Evolutionary conservation across 1,139 yeast genomes (phyloP), one percentile per base, ranked within the genome.

Genomic region (Saccharomyces hybrid): DNA sequence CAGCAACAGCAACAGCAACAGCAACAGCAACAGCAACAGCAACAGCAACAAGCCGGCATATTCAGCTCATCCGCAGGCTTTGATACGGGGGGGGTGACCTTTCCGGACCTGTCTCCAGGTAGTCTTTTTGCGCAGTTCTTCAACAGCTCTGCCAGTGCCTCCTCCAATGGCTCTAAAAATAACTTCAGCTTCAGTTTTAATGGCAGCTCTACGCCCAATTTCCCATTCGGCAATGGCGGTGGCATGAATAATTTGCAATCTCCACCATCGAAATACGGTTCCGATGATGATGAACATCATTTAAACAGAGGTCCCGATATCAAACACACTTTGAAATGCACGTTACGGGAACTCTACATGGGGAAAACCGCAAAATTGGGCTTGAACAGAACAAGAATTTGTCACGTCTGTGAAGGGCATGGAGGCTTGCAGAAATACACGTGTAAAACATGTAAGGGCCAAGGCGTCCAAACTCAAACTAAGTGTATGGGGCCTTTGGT

Each of bases 321-420:
- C 52, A 71, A 68, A 50, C 83, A 81, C 62, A 71, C 71, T 13
- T 66, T 79, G 53, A 65, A 67, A 27, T 80, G 80, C 48, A 61
- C 78, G 0, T 64, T 80, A 53, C 71, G 70, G 4, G 83, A 80
- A 47, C 68, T 80, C 58, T 81, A 77, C 61, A 67, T 62, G 46
- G 84, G 84, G 1, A 78, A 77, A 57, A 68, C 69, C 1, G 65
- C 76, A 49, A 79, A 77, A 63, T 68, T 80, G 31, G 77, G 76
- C 34, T 65, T 80, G 14, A 73, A 75, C 4, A 75, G 75, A 58
- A 73, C 73, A 41, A 65, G 74, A 5, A 60, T 71, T 27, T 81
- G 85, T 60, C 51, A 63, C 1, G 54, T 56, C 1, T 81, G 85
- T 59, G 59, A 71, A 16, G 82, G 80, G 0, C 60, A 60, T 34